Percentiles rank a stretch among this genome's conserved stretches.
phyloP scores from a whole-genome alignment of 495 filamentous ascomycete species.

The Schizothecium vesticola region DNA sequence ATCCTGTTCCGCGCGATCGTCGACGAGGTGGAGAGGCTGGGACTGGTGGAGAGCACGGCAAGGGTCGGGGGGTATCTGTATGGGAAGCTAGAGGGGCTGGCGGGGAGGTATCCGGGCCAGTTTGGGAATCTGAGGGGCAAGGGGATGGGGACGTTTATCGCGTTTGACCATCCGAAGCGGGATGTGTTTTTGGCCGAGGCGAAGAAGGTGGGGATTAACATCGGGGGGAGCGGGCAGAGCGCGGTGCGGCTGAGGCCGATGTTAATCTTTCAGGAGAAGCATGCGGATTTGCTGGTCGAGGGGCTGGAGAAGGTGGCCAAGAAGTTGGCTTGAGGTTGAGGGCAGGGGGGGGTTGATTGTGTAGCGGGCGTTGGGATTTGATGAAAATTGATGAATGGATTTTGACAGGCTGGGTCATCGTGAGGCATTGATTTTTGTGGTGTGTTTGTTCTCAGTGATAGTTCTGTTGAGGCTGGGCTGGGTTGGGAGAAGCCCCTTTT shows the following conservation, averaged over 20 bases:
- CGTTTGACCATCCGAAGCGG: slow-evolving; percentile 82
- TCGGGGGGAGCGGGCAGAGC: slow-evolving; percentile 76
- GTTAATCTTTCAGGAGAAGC: slow-evolving; percentile 91
- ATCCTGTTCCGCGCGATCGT: slow-evolving; percentile 91
- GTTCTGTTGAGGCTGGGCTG: background rate
- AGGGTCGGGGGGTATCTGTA: slow-evolving; percentile 81
- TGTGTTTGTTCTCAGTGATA: background rate
- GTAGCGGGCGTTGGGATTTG: background rate
- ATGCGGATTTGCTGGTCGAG: slow-evolving; percentile 59
- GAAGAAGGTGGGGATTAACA: slow-evolving; percentile 83
- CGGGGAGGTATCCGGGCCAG: slow-evolving; percentile 71
- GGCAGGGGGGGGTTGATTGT: background rate
- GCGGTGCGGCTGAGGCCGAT: slow-evolving; percentile 89
- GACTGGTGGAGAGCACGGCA: slow-evolving; percentile 77
- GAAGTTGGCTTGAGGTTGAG: slow-evolving; percentile 20
- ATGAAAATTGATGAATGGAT: background rate
- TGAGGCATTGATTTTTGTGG: background rate
- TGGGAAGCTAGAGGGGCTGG: slow-evolving; percentile 60
- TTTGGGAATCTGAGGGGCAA: slow-evolving; percentile 89
- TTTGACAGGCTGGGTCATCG: background rate
- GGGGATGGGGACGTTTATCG: slow-evolving; percentile 94
- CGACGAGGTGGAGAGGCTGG: slow-evolving; percentile 74
- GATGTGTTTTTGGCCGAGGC: slow-evolving; percentile 79
- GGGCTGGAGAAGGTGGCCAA: slow-evolving; percentile 70
- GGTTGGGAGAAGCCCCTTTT: background rate